phyloP scores from a whole-genome alignment of 1,284 basidiomycete genomes.

The Wallemia mellicola region DNA sequence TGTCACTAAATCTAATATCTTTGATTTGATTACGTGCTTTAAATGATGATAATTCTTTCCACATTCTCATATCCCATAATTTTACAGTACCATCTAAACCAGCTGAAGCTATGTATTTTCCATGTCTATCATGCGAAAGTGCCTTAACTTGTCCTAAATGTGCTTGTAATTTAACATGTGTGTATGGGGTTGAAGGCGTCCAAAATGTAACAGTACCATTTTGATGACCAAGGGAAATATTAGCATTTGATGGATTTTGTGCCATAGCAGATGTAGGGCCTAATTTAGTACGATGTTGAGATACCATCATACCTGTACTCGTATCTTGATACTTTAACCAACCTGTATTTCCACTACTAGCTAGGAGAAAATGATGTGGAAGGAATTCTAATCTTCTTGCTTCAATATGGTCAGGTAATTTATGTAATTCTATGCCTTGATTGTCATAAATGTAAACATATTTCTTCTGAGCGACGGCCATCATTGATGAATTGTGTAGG shows the following conservation, averaged over 20 bases:
- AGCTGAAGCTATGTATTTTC: constrained; percentile 67
- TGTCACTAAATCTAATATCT: constrained; percentile 45
- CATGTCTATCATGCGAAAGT: constrained; percentile 49
- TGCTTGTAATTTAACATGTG: constrained; percentile 68
- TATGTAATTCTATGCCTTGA: constrained; percentile 74
- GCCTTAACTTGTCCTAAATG: constrained; percentile 65
- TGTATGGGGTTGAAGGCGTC: constrained; percentile 76
- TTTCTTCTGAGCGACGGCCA: constrained; percentile 87
- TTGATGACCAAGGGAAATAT: constrained; percentile 75
- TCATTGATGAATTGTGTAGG: constrained; percentile 70
- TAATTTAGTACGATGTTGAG: constrained; percentile 66
- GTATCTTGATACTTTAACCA: constrained; percentile 93
- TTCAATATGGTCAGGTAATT: constrained; percentile 48
- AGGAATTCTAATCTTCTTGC: constrained; percentile 72
- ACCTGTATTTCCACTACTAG: constrained; percentile 36
- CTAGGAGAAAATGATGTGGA: constrained; percentile 84
- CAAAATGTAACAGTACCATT: constrained; percentile 74
- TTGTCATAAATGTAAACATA: constrained; percentile 90
- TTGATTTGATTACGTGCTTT: constrained; percentile 28
- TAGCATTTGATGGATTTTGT: constrained; percentile 72
- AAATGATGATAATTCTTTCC: constrained; percentile 69
- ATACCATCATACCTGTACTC: constrained; percentile 62
- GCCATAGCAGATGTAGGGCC: constrained; percentile 63
- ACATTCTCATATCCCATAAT: constrained; percentile 82
- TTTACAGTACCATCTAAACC: constrained; percentile 73